These are phyloP conservation scores for Inga laurina DNA, from an alignment of 306 rosid species.

Conservation along the genomic window DNA sequence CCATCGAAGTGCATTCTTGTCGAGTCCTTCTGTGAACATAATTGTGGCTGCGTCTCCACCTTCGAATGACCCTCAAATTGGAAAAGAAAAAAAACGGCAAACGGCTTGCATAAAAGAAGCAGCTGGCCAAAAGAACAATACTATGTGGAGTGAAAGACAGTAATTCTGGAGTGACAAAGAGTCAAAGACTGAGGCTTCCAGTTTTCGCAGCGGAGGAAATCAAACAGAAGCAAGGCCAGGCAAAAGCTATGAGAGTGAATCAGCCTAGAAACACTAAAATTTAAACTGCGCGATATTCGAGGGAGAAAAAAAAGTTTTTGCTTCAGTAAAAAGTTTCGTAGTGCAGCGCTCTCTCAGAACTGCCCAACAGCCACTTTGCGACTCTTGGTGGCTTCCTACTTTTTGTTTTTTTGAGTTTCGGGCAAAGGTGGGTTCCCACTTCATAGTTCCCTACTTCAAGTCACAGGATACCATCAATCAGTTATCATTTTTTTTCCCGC, in stretches of 20 bases:
- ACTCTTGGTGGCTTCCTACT: background rate
- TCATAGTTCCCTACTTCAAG: background rate
- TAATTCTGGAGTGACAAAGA: background rate
- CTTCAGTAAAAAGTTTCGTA: constrained; percentile 24
- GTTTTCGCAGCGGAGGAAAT: constrained; percentile 11
- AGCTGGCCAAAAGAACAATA: no score
- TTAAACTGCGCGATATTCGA: constrained; percentile 13
- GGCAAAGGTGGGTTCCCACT: background rate
- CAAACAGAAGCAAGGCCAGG: constrained; percentile 21
- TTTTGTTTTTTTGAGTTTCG: background rate
- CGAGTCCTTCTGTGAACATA: constrained; percentile 93
- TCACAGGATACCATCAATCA: background rate
- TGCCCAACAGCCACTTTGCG: constrained; percentile 1
- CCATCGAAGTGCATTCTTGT: constrained; percentile 87
- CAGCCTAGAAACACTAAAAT: constrained; percentile 8
- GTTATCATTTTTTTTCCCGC: no score
- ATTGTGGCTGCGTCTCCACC: constrained; percentile 33
- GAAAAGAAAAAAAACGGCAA: background rate
- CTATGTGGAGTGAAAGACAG: background rate
- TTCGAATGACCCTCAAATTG: background rate
- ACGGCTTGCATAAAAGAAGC: background rate
- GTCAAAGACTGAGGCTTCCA: background rate
- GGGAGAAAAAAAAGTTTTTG: constrained; percentile 25
- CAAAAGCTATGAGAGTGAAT: constrained; percentile 20
- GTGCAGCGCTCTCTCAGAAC: background rate